A percentile compares a stretch with the other conserved stretches of the same genome.
Evolutionary conservation across 257 asterid genomes (phyloP).

Genomic region (Solanum medicagineum): DNA sequence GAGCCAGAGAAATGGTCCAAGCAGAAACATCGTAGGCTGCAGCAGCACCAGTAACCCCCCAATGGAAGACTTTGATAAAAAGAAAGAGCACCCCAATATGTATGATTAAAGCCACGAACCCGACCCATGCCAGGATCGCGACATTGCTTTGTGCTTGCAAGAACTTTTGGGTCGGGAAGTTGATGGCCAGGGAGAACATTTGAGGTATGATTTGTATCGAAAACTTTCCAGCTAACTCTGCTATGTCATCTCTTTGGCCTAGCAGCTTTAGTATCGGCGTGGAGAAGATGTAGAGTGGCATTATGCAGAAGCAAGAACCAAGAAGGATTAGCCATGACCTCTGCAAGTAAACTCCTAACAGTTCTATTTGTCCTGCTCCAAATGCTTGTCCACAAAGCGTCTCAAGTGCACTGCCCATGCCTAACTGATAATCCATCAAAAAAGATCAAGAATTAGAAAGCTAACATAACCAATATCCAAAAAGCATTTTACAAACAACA

Average conservation of each 20-base stretch:
- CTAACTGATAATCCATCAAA: conserved; percentile 38
- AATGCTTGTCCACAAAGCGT: conserved; percentile 91
- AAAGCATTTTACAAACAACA: background rate
- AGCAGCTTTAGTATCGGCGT: conserved; percentile 47
- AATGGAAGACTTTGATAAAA: conserved; percentile 47
- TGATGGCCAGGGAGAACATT: conserved; percentile 76
- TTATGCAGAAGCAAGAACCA: conserved; percentile 42
- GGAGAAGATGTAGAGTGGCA: conserved; percentile 66
- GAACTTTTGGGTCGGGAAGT: conserved; percentile 86
- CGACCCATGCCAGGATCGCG: conserved; percentile 67
- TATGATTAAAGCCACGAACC: conserved; percentile 39
- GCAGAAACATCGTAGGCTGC: conserved; percentile 74
- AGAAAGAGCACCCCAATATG: conserved; percentile 41
- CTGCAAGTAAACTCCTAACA: conserved; percentile 84
- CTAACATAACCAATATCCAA: background rate
- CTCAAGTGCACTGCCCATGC: conserved; percentile 96
- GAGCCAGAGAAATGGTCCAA: conserved; percentile 71
- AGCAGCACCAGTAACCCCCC: conserved; percentile 94
- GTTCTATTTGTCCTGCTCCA: conserved; percentile 76
- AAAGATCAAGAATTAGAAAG: background rate
- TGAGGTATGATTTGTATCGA: conserved; percentile 71
- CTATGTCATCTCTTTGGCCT: conserved; percentile 73
- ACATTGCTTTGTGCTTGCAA: conserved; percentile 87
- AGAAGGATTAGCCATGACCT: conserved; percentile 74
- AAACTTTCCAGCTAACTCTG: conserved; percentile 68